Evolutionary conservation across 2,329 filamentous ascomycete genomes (phyloP), one percentile per base, ranked within the genome.

Genomic region (Dactylellina drechsleri): DNA sequence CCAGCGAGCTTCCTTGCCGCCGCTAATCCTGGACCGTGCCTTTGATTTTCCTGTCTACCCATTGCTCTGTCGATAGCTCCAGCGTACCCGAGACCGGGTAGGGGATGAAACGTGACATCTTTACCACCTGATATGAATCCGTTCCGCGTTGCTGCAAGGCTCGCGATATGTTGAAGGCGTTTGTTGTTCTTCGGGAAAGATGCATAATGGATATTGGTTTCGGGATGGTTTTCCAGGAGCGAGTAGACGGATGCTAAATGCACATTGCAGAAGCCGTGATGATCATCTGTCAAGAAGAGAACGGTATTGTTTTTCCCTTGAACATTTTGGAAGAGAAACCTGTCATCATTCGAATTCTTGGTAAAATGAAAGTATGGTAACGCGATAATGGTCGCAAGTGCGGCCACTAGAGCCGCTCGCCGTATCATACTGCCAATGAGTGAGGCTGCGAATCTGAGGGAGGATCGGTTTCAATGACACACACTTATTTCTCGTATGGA

Each of bases 251-350:
- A 41, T 20, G 54, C 54, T 43, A 58, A 36, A 26, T 58, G 54
- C 16, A 58, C 54, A 45, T 58, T 41, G n/a, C 31, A 58, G 28
- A 58, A 45, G 36, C 54, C 54, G 16, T 13, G 54, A 45, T 58
- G 54, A 10, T 41, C 31, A 13, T 41, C n/a, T 26, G 40, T 45
- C 28, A 58, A 41, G 36, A 58, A 58, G 2, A 58, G 40, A 23
- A 45, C 54, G 10, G 52, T 54, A 16, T 54, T 54, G 16, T 54
- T 54, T 36, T 54, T 54, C 6, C 52, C 52, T 18, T 54, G 52
- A 13, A 54, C 52, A 2, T 50, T n/a, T 20, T 50, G 45, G 45
- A 50, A 50, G 7, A 50, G 45, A 20, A 50, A 50, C 16, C 7
- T 50, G 45, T 20, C 45, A 18, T 50, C 45, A 4, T 23, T 23